Percentiles rank a stretch among this genome's conserved stretches.
phyloP scores from a whole-genome alignment of 1,284 basidiomycete species.

The Sporisorium sorghi region DNA sequence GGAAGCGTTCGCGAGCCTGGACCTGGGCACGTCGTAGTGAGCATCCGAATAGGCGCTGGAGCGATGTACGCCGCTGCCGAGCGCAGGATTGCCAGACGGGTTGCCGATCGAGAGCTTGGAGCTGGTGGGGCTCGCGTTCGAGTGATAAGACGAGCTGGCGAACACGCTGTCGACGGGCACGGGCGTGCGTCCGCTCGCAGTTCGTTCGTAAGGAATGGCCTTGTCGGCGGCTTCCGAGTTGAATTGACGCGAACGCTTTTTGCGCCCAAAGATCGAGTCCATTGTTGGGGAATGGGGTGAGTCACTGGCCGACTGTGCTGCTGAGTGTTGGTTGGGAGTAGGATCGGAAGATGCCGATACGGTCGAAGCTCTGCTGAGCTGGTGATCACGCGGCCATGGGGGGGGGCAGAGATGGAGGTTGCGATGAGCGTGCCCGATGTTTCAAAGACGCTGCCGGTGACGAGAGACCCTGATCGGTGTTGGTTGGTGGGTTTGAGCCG shows the following conservation, averaged over 20 bases:
- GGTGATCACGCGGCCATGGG: slow-evolving; percentile 14
- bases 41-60: slow-evolving; percentile 40
- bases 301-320: not conserved
- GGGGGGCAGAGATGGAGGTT: not conserved
- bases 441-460: too few species aligned
- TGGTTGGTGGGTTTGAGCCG: too few species aligned
- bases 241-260: slow-evolving; percentile 56
- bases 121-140: slow-evolving; percentile 21
- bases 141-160: slow-evolving; percentile 19
- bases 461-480: too few species aligned
- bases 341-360: slow-evolving; percentile 4
- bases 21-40: slow-evolving; percentile 20
- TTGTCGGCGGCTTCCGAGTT: slow-evolving; percentile 53
- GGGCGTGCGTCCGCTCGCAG: slow-evolving; percentile 41
- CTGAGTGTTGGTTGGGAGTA: not conserved
- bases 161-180: slow-evolving; percentile 31
- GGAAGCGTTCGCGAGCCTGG: slow-evolving; percentile 14
- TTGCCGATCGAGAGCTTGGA: slow-evolving; percentile 47
- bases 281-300: slow-evolving; percentile 34
- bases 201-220: slow-evolving; percentile 56
- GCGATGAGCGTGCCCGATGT: too few species aligned
- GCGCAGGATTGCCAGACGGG: slow-evolving; percentile 41
- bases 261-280: slow-evolving; percentile 56
- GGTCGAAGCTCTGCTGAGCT: slow-evolving; percentile 7
- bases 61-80: slow-evolving; percentile 41